A percentile compares a stretch with the other conserved stretches of the same genome.
These are phyloP conservation scores for Poteriospumella lacustris DNA, from an alignment of 108 stramenopile genomes.

Conservation along the genomic window DNA sequence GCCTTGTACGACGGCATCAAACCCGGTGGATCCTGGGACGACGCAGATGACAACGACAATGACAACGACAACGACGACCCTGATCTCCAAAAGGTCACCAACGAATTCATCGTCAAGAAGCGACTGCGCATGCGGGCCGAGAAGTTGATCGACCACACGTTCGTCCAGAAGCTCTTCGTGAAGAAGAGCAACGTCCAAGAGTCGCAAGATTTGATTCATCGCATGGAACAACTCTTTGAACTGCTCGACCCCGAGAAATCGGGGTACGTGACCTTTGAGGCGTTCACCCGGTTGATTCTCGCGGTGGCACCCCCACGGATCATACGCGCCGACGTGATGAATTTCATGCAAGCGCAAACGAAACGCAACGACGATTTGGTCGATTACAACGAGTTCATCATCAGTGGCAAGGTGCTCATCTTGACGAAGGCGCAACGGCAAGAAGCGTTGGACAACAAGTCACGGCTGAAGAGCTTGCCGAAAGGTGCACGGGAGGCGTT, in stretches of 20 bases:
- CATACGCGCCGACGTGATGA: background rate
- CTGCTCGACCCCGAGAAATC: background rate
- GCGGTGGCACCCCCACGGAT: conserved; percentile 13
- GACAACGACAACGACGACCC: background rate
- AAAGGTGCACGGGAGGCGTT: background rate
- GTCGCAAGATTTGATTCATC: background rate
- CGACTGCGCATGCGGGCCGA: conserved; percentile 1
- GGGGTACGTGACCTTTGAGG: conserved; percentile 16
- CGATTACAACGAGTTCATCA: conserved; percentile 24
- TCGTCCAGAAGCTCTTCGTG: background rate
- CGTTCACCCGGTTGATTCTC: background rate
- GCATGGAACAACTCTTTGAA: background rate
- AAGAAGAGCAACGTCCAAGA: background rate
- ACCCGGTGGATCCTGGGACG: too few species aligned
- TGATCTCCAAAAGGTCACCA: too few species aligned
- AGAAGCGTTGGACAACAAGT: background rate
- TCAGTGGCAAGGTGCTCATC: conserved; percentile 21
- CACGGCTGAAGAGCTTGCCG: background rate
- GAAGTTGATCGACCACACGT: conserved; percentile 1
- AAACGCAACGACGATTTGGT: background rate
- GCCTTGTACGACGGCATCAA: too few species aligned
- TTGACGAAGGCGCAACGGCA: background rate
- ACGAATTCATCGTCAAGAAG: background rate
- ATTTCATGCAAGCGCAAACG: conserved; percentile 15
- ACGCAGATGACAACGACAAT: background rate